Evolutionary conservation across 257 asterid genomes (phyloP), one percentile per base, ranked within the genome.

Genomic region (Cinchona pubescens): DNA sequence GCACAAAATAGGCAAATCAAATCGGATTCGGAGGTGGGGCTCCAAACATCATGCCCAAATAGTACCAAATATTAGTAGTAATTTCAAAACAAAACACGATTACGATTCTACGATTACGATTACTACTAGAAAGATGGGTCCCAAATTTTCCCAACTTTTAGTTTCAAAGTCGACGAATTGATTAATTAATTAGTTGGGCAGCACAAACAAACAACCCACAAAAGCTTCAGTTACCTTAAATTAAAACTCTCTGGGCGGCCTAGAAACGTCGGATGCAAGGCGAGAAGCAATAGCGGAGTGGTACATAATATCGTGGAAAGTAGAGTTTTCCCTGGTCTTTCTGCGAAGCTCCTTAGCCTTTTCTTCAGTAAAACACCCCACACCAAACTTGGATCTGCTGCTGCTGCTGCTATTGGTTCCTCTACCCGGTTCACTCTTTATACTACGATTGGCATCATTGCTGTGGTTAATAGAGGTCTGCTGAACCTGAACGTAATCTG

Each of bases 231-330:
- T 62, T 45, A n/a, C 71, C 78, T 9, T 29, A 13, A 8, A n/a
- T n/a, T n/a, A n/a, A n/a, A n/a, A n/a, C n/a, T n/a, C n/a, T n/a
- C n/a, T n/a, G n/a, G n/a, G 71, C 40, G 73, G 77, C 38, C 64
- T 76, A 40, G 87, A 69, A 78, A 88, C 80, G 60, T 91, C 93
- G 48, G 96, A 88, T 2, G 97, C 97, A 23, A 91, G 96, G 67
- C 96, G 75, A n/a, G 96, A 86, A 8, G 97, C 92, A 19, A 91
- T 82, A 64, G 93, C 92, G 21, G 96, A 91, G 80, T 88, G 96
- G 74, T 89, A 91, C 97, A 91, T 91, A 42, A 81, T 27, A 38
- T 88, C 95, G 61, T 87, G 92, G 35, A 82, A 85, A 75, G 82
- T 82, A 60, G 91, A 59, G 76, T 84, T 74, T 79, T 83, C 85